Evolutionary conservation across 2,329 filamentous ascomycete species (phyloP).

Genomic region (Stagonosporopsis chrysanthemi): DNA sequence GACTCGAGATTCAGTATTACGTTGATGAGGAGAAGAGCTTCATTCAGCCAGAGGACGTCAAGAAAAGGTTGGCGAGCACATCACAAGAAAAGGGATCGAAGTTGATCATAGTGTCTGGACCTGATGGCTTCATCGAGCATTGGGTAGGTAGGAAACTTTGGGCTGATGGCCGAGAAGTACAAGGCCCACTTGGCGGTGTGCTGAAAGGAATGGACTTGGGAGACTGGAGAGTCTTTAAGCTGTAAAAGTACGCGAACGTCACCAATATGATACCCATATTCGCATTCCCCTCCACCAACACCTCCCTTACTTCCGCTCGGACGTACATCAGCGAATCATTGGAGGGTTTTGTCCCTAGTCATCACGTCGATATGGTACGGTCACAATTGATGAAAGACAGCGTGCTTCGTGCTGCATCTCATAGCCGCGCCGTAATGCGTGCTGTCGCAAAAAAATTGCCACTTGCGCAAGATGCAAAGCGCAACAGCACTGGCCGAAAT

Average conservation of each 20-base stretch:
- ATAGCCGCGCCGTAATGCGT: background rate
- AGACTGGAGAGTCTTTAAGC: slow-evolving; percentile 66
- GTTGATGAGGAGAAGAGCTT: slow-evolving; percentile 80
- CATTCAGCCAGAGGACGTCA: slow-evolving; percentile 59
- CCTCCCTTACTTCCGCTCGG: background rate
- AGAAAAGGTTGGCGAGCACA: slow-evolving; percentile 29
- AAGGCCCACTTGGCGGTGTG: slow-evolving; percentile 76
- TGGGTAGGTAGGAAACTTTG: slow-evolving; percentile 84
- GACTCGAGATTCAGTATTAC: slow-evolving; percentile 70
- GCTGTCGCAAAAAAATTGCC: slow-evolving; percentile 1
- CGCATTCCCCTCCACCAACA: background rate
- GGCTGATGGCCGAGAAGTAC: slow-evolving; percentile 73
- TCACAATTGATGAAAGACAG: background rate
- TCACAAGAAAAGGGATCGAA: slow-evolving; percentile 58
- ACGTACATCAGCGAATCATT: background rate
- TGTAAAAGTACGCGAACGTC: slow-evolving; percentile 50
- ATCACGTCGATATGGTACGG: background rate
- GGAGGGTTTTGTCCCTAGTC: background rate
- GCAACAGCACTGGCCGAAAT: background rate
- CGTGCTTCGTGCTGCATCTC: background rate
- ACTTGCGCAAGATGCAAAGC: background rate
- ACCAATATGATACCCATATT: slow-evolving; percentile 18
- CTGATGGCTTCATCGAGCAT: slow-evolving; percentile 84
- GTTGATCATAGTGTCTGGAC: slow-evolving; percentile 85
- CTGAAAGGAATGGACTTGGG: slow-evolving; percentile 66